These are phyloP conservation scores for Flaveria sonorensis DNA, from an alignment of 129 eudicot species.

Conservation along the genomic window DNA sequence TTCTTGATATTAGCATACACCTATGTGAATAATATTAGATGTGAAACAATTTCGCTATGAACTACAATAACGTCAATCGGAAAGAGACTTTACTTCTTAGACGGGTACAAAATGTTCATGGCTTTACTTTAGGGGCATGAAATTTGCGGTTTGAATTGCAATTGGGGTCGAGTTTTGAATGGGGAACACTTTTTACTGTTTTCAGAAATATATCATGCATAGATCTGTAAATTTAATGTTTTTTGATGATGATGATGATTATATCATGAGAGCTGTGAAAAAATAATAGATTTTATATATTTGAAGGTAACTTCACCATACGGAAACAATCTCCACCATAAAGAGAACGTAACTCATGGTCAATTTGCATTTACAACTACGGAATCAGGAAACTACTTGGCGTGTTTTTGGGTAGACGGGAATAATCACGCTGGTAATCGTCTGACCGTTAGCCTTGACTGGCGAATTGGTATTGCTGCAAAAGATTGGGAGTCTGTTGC, in stretches of 20 bases:
- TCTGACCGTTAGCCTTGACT: conserved; percentile 69
- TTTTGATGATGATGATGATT: background rate
- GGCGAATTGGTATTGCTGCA: conserved; percentile 90
- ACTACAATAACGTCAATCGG: background rate
- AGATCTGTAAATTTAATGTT: background rate
- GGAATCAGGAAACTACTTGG: conserved; percentile 78
- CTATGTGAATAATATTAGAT: background rate
- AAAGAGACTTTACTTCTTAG: background rate
- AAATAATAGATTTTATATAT: conserved; percentile 14
- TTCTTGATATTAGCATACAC: background rate
- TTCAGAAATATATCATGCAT: background rate
- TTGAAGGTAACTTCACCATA: conserved; percentile 89
- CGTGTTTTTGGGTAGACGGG: conserved; percentile 75
- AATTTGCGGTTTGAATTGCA: background rate
- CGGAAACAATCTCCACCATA: conserved; percentile 72
- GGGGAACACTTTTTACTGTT: background rate
- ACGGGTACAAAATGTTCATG: background rate
- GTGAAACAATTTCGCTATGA: background rate
- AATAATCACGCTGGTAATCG: conserved; percentile 41
- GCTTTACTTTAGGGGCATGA: background rate
- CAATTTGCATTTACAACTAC: conserved; percentile 88
- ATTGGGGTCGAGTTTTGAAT: conserved; percentile 8
- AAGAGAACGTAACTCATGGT: conserved; percentile 78
- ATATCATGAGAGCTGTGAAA: conserved; percentile 22
- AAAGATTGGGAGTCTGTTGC: conserved; percentile 99